Evolutionary conservation across 1,284 basidiomycete genomes (phyloP).

Genomic region (Stereum hirsutum): DNA sequence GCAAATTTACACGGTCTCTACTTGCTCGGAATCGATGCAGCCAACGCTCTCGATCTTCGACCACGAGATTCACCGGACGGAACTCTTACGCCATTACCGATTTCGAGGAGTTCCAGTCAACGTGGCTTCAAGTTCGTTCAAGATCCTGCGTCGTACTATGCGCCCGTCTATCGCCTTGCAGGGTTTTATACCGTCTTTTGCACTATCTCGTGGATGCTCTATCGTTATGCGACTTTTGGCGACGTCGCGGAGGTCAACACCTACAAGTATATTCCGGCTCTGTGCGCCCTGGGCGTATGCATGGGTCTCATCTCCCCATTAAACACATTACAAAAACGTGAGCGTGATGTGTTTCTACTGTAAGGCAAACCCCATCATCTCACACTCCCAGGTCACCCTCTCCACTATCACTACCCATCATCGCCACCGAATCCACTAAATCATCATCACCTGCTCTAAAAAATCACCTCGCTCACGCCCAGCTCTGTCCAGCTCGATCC

Average conservation of each 20-base stretch:
- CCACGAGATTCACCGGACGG: slow-evolving; percentile 19
- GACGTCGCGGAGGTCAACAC: slow-evolving; percentile 54
- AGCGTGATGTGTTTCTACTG: slow-evolving; percentile 70
- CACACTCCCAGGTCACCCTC: slow-evolving; percentile 1
- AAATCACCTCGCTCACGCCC: slow-evolving; percentile 1
- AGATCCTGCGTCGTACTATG: slow-evolving; percentile 35
- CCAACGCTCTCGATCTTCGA: slow-evolving; percentile 56
- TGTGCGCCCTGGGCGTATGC: slow-evolving; percentile 53
- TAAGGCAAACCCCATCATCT: too few species aligned
- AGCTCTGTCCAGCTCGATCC: slow-evolving; percentile 41
- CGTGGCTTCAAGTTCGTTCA: slow-evolving; percentile 23
- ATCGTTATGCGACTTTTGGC: slow-evolving; percentile 47
- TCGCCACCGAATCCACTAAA: too few species aligned
- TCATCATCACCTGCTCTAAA: too few species aligned
- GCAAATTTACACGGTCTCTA: slow-evolving; percentile 81
- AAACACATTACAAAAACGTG: slow-evolving; percentile 53
- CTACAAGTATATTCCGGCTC: slow-evolving; percentile 67
- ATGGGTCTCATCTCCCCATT: slow-evolving; percentile 58
- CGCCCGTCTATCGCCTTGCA: slow-evolving; percentile 63
- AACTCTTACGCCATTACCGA: slow-evolving; percentile 19
- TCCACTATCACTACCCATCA: not conserved
- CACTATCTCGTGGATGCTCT: slow-evolving; percentile 57
- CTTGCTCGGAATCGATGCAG: slow-evolving; percentile 65
- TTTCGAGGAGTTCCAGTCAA: slow-evolving; percentile 14
- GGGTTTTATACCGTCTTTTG: slow-evolving; percentile 49